These are phyloP conservation scores for Geotrichum siamense DNA, from an alignment of 1,139 yeast species.

Conservation along the genomic window DNA sequence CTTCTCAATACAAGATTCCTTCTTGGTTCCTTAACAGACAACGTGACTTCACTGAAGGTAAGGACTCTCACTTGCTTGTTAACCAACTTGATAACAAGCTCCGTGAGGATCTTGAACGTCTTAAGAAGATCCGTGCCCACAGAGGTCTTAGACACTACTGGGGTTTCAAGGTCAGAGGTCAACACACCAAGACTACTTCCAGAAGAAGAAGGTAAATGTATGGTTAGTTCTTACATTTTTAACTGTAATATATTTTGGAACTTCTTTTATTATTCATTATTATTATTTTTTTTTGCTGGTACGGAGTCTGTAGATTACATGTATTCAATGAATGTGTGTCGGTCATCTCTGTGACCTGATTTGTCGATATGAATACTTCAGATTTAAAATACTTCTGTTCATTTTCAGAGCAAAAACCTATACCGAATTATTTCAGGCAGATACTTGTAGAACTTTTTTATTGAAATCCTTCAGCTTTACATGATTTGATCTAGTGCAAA, in stretches of 20 bases:
- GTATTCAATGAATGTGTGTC: too few relatives aligned
- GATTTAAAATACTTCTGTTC: too few relatives aligned
- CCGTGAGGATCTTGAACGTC: constrained; percentile 99
- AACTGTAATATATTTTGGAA: background rate
- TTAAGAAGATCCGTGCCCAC: constrained; percentile 99
- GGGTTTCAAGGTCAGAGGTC: constrained; percentile 94
- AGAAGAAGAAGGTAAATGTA: constrained; percentile 61
- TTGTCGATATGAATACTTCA: too few relatives aligned
- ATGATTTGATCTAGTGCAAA: too few relatives aligned
- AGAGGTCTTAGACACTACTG: constrained; percentile 99
- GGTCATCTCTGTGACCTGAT: too few relatives aligned
- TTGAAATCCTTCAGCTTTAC: too few relatives aligned
- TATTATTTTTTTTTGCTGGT: too few relatives aligned
- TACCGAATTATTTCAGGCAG: too few relatives aligned
- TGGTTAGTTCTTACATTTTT: background rate
- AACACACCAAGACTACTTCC: constrained; percentile 99
- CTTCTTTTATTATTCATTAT: too few relatives aligned
- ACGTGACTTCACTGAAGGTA: constrained; percentile 97
- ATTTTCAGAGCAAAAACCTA: too few relatives aligned
- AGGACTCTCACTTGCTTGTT: constrained; percentile 98
- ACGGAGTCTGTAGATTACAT: too few relatives aligned
- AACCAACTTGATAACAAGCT: constrained; percentile 98
- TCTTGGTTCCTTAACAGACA: constrained; percentile 99
- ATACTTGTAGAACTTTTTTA: too few relatives aligned
- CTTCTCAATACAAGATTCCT: constrained; percentile 98